These are phyloP conservation scores for Piper betle DNA, from an alignment of 164 flowering plant genomes.

Conservation along the genomic window DNA sequence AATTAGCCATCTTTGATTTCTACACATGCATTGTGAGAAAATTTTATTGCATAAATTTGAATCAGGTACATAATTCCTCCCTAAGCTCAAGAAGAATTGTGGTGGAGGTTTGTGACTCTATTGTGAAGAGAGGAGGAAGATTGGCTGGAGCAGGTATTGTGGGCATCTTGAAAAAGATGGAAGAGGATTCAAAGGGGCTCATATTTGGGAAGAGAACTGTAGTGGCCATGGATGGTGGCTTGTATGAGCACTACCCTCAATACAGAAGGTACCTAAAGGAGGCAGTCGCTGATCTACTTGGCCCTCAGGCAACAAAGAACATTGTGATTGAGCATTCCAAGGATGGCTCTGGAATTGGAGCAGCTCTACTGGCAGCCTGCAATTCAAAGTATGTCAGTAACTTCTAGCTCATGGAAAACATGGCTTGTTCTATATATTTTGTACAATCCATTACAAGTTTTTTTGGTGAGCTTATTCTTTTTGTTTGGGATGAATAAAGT, in stretches of 20 bases:
- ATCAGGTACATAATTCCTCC: conserved; percentile 30
- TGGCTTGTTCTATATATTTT: neutral
- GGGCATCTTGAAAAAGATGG: conserved; percentile 78
- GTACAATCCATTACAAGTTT: neutral
- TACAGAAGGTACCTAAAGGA: conserved; percentile 54
- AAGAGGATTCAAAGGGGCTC: conserved; percentile 45
- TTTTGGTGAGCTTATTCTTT: too few species aligned
- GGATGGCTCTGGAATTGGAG: conserved; percentile 92
- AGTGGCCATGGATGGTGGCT: conserved; percentile 86
- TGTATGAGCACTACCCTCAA: conserved; percentile 70
- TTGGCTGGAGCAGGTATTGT: conserved; percentile 92
- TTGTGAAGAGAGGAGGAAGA: conserved; percentile 66
- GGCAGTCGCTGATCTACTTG: conserved; percentile 63
- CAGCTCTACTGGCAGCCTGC: conserved; percentile 82
- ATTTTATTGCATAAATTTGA: neutral
- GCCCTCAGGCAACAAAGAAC: conserved; percentile 37
- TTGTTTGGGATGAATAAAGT: too few species aligned
- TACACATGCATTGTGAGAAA: neutral
- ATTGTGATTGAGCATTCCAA: conserved; percentile 66
- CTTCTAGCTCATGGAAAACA: conserved; percentile 6
- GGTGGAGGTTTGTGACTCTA: conserved; percentile 56
- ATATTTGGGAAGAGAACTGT: conserved; percentile 61
- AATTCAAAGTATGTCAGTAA: conserved; percentile 47
- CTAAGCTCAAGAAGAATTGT: conserved; percentile 36
- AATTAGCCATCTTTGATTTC: neutral